Percentiles rank a stretch among this genome's conserved stretches.
Evolutionary conservation across 768 basidiomycete species (phyloP).

Genomic region (Amanita fuliginea): DNA sequence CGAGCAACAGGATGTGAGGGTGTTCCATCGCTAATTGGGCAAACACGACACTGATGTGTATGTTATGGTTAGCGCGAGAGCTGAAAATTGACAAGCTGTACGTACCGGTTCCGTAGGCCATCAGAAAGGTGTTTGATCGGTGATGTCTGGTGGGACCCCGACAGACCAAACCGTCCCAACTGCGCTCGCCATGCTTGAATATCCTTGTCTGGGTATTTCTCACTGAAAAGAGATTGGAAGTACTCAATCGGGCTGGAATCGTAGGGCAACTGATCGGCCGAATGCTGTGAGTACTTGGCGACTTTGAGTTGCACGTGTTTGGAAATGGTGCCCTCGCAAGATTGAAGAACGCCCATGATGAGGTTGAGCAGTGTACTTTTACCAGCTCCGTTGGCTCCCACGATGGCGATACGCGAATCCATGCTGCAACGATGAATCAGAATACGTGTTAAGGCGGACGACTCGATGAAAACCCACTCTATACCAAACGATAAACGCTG

Average conservation of each 20-base stretch:
- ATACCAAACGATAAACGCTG: conserved; percentile 70
- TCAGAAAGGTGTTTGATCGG: conserved; percentile 94
- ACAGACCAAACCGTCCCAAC: conserved; percentile 91
- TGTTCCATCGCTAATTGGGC: conserved; percentile 96
- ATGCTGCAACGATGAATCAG: conserved; percentile 68
- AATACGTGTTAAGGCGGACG: background rate
- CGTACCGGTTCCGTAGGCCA: conserved; percentile 87
- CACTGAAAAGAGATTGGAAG: conserved; percentile 68
- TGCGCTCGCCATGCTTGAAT: conserved; percentile 87
- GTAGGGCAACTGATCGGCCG: conserved; percentile 96
- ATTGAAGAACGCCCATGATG: conserved; percentile 74
- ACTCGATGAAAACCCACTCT: conserved; percentile 45
- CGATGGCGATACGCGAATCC: conserved; percentile 86
- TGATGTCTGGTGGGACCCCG: conserved; percentile 86
- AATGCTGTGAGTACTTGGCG: conserved; percentile 98
- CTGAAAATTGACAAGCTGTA: conserved; percentile 6
- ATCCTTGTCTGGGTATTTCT: conserved; percentile 94
- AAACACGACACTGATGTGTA: conserved; percentile 69
- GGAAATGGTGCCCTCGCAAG: conserved; percentile 76
- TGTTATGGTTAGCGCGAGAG: conserved; percentile 7
- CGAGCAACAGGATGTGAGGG: conserved; percentile 86
- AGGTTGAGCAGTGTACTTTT: conserved; percentile 89
- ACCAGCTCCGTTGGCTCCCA: conserved; percentile 87
- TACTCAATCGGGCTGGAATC: conserved; percentile 87
- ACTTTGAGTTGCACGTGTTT: conserved; percentile 88